Evolutionary conservation across 2,329 filamentous ascomycete genomes (phyloP).

Genomic region (Fusarium beomiforme): DNA sequence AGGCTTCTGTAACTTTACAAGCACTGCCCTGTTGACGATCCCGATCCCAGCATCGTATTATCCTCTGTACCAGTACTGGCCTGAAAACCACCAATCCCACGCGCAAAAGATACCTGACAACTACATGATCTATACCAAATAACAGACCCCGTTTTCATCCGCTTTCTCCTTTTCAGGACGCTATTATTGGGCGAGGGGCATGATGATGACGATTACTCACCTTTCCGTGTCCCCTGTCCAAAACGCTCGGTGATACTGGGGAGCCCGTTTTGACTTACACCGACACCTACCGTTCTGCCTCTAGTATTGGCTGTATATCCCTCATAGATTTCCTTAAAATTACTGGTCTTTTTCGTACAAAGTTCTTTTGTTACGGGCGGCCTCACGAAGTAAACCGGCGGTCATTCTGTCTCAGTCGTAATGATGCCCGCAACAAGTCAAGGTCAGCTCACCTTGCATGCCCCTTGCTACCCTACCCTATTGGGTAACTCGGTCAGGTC

Average conservation of each 20-base stretch:
- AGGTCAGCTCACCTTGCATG: constrained; percentile 31
- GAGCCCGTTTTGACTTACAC: constrained; percentile 12
- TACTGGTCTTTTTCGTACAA: neutral
- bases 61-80: constrained; percentile 16
- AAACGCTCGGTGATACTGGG: constrained; percentile 27
- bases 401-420: neutral
- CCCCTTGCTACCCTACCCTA: constrained; percentile 1
- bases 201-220: constrained; percentile 5
- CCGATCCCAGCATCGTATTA: constrained; percentile 13
- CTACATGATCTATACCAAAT: constrained; percentile 9
- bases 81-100: neutral
- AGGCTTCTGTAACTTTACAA: constrained; percentile 10
- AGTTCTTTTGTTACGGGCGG: constrained; percentile 8
- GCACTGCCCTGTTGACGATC: constrained; percentile 18
- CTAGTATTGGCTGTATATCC: constrained; percentile 29
- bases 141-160: constrained; percentile 15
- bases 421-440: neutral
- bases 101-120: constrained; percentile 23
- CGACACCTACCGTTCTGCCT: constrained; percentile 22
- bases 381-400: constrained; percentile 12
- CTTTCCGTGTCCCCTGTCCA: constrained; percentile 2
- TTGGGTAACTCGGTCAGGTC: constrained; percentile 26
- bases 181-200: constrained; percentile 3
- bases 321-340: constrained; percentile 9
- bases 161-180: neutral